A percentile compares a stretch with the other conserved stretches of the same genome.
These are phyloP conservation scores for Taphrina confusa DNA, from an alignment of 1,139 yeast species.

Conservation along the genomic window DNA sequence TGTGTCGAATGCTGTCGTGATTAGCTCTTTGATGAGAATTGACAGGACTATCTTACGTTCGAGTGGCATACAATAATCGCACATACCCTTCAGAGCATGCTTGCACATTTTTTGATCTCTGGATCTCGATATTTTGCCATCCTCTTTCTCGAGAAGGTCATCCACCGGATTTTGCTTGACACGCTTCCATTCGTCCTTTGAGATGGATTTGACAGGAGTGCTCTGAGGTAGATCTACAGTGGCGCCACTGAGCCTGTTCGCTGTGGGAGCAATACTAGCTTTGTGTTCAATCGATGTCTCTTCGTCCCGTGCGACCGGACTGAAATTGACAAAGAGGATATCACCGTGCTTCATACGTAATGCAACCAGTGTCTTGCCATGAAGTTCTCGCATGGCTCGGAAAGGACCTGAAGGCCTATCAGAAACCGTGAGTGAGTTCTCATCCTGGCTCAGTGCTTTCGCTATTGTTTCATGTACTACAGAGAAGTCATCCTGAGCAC, in stretches of 20 bases:
- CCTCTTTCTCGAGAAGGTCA: constrained; percentile 61
- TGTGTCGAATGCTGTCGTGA: constrained; percentile 72
- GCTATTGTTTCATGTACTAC: constrained; percentile 19
- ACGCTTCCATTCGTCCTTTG: constrained; percentile 38
- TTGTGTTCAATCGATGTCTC: neutral
- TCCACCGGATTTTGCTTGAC: constrained; percentile 59
- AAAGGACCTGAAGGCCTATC: constrained; percentile 56
- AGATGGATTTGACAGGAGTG: neutral
- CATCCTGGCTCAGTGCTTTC: constrained; percentile 35
- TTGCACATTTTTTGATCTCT: constrained; percentile 66
- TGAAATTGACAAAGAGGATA: constrained; percentile 32
- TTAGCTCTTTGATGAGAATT: neutral
- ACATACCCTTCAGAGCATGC: constrained; percentile 94
- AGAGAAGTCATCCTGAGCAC: constrained; percentile 7
- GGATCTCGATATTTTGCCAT: constrained; percentile 69
- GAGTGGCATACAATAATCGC: constrained; percentile 92
- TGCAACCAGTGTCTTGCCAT: constrained; percentile 53
- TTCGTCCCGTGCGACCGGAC: neutral
- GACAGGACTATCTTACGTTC: constrained; percentile 49
- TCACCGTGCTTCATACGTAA: constrained; percentile 54
- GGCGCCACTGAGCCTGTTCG: constrained; percentile 38
- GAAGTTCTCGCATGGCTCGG: constrained; percentile 51
- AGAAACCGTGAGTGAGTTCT: constrained; percentile 42
- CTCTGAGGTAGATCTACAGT: constrained; percentile 37
- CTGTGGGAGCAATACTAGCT: constrained; percentile 33